phyloP scores from a whole-genome alignment of 2,329 filamentous ascomycete genomes.

The Juglanconis juglandina region DNA sequence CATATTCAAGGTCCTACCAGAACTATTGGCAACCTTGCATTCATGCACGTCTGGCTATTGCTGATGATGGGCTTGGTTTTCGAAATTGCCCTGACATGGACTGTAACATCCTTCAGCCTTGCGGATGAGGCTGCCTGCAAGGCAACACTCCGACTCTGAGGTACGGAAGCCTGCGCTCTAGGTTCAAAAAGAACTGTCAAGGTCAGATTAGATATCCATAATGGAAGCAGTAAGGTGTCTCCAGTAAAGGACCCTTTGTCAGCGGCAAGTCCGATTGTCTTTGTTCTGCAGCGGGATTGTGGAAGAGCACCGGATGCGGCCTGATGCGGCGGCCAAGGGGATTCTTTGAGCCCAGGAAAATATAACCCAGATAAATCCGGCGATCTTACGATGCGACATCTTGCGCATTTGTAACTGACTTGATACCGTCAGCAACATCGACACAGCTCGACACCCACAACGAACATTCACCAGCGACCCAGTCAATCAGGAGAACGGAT shows the following conservation, averaged over 20 bases:
- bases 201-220: neutral
- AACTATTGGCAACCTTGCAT: no score
- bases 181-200: neutral
- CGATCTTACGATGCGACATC: neutral
- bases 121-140: neutral
- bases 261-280: neutral
- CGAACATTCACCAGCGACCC: neutral
- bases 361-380: neutral
- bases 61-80: no score
- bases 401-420: neutral
- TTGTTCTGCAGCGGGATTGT: neutral
- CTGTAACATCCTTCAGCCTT: neutral
- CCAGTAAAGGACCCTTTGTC: neutral
- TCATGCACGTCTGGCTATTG: no score
- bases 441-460: neutral
- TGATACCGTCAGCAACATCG: neutral
- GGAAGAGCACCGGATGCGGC: neutral
- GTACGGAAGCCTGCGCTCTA: neutral
- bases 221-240: neutral
- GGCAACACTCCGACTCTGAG: no score
- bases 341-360: neutral
- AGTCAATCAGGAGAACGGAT: neutral
- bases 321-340: neutral
- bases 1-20: no score
- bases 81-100: no score